Conservation (phyloP, 371 early-diverging fungal species). For the Mucor plumbeus region DNA sequence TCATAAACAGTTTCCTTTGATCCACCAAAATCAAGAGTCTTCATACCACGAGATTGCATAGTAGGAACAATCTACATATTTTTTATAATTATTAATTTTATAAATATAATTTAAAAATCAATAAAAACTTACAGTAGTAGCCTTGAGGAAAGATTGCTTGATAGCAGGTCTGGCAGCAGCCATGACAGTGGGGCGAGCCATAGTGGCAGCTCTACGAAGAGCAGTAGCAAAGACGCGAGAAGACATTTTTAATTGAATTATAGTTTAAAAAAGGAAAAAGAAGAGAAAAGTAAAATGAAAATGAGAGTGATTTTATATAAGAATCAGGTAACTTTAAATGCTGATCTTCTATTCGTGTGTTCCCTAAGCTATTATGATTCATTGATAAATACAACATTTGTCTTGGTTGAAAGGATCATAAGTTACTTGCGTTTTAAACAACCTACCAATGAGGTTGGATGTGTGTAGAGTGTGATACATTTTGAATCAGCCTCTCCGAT, state of each 20-base stretch:
- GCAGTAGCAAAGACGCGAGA: constrained; percentile 50
- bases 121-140: constrained; percentile 27
- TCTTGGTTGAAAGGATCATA: background rate
- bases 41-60: constrained; percentile 78
- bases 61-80: constrained; percentile 22
- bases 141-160: constrained; percentile 21
- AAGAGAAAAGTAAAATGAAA: background rate
- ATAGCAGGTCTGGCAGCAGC: constrained; percentile 31
- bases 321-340: background rate
- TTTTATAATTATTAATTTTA: background rate
- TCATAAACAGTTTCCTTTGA: constrained; percentile 93
- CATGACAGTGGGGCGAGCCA: constrained; percentile 37
- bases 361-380: constrained; percentile 7
- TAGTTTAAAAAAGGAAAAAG: background rate
- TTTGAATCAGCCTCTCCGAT: background rate
- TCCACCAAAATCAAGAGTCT: constrained; percentile 96
- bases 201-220: constrained; percentile 47
- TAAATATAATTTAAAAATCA: constrained; percentile 21
- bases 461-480: constrained; percentile 24
- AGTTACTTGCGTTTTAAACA: background rate
- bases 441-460: constrained; percentile 13
- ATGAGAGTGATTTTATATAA: background rate
- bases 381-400: constrained; percentile 9
- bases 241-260: constrained; percentile 31
- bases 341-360: constrained; percentile 8